Evolutionary conservation across 1,139 yeast species (phyloP), one percentile per base, ranked within the genome.

Genomic region (Nakaseomyces sp.): DNA sequence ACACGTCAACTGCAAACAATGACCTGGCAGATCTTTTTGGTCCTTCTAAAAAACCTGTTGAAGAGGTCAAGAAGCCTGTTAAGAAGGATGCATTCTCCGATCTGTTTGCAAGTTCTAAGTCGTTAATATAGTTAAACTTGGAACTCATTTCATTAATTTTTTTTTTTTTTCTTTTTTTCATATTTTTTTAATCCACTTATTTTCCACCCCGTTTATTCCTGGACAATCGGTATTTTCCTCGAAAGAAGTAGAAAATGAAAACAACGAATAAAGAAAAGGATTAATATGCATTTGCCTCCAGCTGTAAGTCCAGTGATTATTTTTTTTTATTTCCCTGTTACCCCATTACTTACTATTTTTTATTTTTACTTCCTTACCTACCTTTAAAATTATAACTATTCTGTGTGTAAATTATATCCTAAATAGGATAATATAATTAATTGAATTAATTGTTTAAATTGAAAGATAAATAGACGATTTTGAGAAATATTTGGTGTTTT

Each of bases 1-100:
- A 46, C 7, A 41, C 41, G 19, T 42, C 46, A 5, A 36, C 41
- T 16, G 37, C 44, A 9, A 16, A 45, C 17, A 49, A 47, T 37
- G 54, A 51, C 35, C 45, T 52, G 31, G 37, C 48, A 35, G 43
- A 41, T 36, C 35, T 45, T 5, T 35, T 35, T 20, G 38, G 38
- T 5, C 28, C 38, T 22, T 35, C 38, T 5, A 35, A 35, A 18
- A 35, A 20, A 13, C 38, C 38, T 13, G 38, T 35, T 8, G 38
- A 35, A 8, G 38, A 35, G n/a, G 28, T 35, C 9, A 35, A 37
- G 20, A 47, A 44, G 22, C 37, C 42, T 18, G 35, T 9, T 28
- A 45, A 47, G n/a, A 46, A 47, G n/a, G 64, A 60, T 40, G 54
- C 60, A 12, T 62, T 62, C 49, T 62, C 64, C 3, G 61, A 61